Base-by-base conservation (phyloP, 1,284 basidiomycete genomes). In the Ustilago curta region DNA sequence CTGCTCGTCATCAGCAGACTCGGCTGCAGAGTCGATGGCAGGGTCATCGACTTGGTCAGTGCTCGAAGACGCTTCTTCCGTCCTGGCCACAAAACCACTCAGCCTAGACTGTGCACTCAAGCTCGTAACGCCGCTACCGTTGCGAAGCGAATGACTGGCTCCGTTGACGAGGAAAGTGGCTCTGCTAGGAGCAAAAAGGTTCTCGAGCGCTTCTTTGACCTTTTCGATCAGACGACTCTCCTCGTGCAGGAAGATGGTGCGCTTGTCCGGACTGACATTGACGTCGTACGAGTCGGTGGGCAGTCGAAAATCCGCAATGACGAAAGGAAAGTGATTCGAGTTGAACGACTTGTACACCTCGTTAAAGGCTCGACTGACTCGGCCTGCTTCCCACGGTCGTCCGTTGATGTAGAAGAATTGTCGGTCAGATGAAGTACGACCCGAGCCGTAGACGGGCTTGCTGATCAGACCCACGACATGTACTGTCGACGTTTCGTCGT, bases 391-490 rank as follows among this genome's bases (percentile, higher is more conserved):
- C 83, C 93, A 97, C 0, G 97, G 96, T 32, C 97, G 87, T 0
- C 94, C 93, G 80, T 99, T 99, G 79, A 99, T 88, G 82, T 92
- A 99, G 86, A 94, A 94, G 85, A 93, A 98, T 79, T 98, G 96
- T 1, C 95, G 87, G 83, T 98, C 97, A 0, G 91, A 89, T 27
- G 80, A 77, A 19, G 76, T 75, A 27, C 83, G 73, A 2, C 95
- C 96, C 59, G 89, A 89, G 0, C 90, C 90, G 1, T 89, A 85
- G 0, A 88, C 79, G 59, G 94, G 94, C 77, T 91, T 92, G 6
- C 93, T 95, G 35, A 94, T 89, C 1, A 94, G 86, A 1, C 94
- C 94, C 32, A 87, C 88, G 0, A 94, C 89, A 12, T 85, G 83
- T n/a, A 93, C 62, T 78, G 84, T 65, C 59, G 45, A 80, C 63